These are phyloP conservation scores for Porodaedalea pini DNA, from an alignment of 1,284 basidiomycete species.

Conservation along the genomic window DNA sequence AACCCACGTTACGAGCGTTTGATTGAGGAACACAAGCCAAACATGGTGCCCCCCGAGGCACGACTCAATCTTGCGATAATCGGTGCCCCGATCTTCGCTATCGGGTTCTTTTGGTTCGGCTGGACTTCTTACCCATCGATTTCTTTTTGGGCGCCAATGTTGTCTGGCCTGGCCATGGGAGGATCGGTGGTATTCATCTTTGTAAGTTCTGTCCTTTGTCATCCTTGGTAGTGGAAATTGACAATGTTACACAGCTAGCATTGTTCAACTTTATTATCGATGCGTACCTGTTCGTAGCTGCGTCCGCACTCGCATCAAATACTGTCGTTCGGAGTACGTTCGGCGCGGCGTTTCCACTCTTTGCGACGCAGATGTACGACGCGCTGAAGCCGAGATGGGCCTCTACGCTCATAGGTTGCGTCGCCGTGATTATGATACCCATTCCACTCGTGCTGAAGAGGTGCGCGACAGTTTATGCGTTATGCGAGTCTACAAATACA, in stretches of 20 bases:
- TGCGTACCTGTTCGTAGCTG: slow-evolving; percentile 52
- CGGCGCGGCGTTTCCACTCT: slow-evolving; percentile 59
- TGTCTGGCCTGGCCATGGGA: slow-evolving; percentile 49
- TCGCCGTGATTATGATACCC: slow-evolving; percentile 49
- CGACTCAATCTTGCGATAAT: slow-evolving; percentile 53
- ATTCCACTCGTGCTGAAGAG: slow-evolving; percentile 50
- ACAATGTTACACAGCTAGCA: slow-evolving; percentile 43
- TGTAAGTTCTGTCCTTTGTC: slow-evolving; percentile 35
- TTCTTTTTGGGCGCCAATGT: slow-evolving; percentile 55
- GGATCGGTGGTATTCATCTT: slow-evolving; percentile 57
- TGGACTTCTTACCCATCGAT: slow-evolving; percentile 55
- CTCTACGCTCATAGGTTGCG: slow-evolving; percentile 49
- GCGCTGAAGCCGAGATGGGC: slow-evolving; percentile 52
- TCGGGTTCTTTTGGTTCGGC: slow-evolving; percentile 67
- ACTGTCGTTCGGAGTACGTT: slow-evolving; percentile 54
- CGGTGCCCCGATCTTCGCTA: slow-evolving; percentile 52
- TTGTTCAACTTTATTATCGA: slow-evolving; percentile 60
- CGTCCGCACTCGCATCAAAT: slow-evolving; percentile 54
- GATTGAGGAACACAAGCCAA: slow-evolving; percentile 43
- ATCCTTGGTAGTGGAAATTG: neutral
- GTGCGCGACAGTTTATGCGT: slow-evolving; percentile 30
- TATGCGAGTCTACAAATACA: no score
- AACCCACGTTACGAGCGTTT: slow-evolving; percentile 51
- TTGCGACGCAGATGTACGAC: slow-evolving; percentile 52
- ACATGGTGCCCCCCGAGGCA: slow-evolving; percentile 64